Evolutionary conservation across 2,329 filamentous ascomycete genomes (phyloP).

Genomic region (Sarocladiaceae sp.): DNA sequence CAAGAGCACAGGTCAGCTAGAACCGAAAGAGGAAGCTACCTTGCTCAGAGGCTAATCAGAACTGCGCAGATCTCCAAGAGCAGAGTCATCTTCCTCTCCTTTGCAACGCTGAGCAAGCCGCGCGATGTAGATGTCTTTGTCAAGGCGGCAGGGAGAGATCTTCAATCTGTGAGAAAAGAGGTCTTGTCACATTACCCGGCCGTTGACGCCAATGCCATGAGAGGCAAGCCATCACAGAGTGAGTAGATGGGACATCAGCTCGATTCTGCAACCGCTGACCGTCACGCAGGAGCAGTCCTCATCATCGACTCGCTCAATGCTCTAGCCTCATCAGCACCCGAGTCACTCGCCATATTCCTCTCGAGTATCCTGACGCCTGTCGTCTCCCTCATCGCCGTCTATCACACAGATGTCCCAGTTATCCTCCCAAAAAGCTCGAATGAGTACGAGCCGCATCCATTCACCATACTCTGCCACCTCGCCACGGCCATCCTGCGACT

Average conservation of each 20-base stretch:
- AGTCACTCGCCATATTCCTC: constrained; percentile 61
- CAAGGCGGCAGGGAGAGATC: constrained; percentile 52
- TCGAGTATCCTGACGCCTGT: constrained; percentile 59
- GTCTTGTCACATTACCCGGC: constrained; percentile 46
- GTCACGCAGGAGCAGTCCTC: constrained; percentile 57
- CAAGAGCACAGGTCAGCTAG: constrained; percentile 59
- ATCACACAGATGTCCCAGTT: constrained; percentile 74
- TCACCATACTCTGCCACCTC: constrained; percentile 71
- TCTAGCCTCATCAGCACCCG: constrained; percentile 46
- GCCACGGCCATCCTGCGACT: constrained; percentile 80
- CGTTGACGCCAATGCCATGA: constrained; percentile 28
- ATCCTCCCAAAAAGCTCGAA: constrained; percentile 33
- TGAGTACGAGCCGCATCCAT: constrained; percentile 60
- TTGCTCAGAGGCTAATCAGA: neutral
- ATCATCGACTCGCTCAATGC: constrained; percentile 75
- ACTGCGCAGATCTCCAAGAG: constrained; percentile 48
- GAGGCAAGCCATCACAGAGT: constrained; percentile 36
- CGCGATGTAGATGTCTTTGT: constrained; percentile 62
- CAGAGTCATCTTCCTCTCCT: constrained; percentile 70
- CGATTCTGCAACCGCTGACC: neutral
- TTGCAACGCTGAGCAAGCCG: constrained; percentile 63
- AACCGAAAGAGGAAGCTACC: too few relatives aligned
- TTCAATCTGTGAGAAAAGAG: constrained; percentile 52
- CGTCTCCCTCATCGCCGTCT: constrained; percentile 69
- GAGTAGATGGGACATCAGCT: constrained; percentile 17